Evolutionary conservation across 2,329 filamentous ascomycete species (phyloP), one percentile per base, ranked within the genome.

Genomic region (Juglanconis sp.): DNA sequence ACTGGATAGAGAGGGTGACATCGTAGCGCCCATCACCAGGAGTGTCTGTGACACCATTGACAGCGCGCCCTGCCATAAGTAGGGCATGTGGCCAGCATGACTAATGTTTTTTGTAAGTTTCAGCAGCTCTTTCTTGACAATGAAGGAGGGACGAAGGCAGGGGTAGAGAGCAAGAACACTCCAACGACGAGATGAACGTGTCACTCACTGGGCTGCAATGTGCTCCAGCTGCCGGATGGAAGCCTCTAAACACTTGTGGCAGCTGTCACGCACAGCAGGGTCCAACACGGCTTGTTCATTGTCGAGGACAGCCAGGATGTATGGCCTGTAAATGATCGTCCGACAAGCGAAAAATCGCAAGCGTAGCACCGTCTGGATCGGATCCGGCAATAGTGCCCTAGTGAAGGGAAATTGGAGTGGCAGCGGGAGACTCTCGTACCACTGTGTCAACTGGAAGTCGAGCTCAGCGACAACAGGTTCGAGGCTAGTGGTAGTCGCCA

Each of bases 291-390:
- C 82, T 65, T 86, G 86, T 68, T 92, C 89, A 63, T 93, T 91
- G 68, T 92, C 87, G 30, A 95, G 75, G 2, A 93, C 90, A 10
- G 89, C 89, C 61, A 92, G 78, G 63, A 94, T 90, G 71, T 94
- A 94, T 0, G 91, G 91, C 34, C 91, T 83, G 75, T 92, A 94
- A 65, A 95, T 94, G 68, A 94, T 93, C 32, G 90, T 94, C 59
- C 90, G 87, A 72, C 91, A 95, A 47, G 91, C 91, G 72, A 91
- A 93, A 76, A 94, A 95, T 35, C 91, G 84, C 62, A 94, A 78
- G 50, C 91, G 83, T 53, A 95, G 77, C 7, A 94, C 90, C 0
- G 89, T 92, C 73, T 94, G 91, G 5, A 92, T 86, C 4, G 89
- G 87, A 68, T 92, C 89, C 59, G 85, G 81, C 32, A 92, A 77